Percentiles rank a stretch among this genome's conserved stretches.
phyloP scores from a whole-genome alignment of 192 early-diverging fungal genomes.

The Gamsiella multidivaricata region DNA sequence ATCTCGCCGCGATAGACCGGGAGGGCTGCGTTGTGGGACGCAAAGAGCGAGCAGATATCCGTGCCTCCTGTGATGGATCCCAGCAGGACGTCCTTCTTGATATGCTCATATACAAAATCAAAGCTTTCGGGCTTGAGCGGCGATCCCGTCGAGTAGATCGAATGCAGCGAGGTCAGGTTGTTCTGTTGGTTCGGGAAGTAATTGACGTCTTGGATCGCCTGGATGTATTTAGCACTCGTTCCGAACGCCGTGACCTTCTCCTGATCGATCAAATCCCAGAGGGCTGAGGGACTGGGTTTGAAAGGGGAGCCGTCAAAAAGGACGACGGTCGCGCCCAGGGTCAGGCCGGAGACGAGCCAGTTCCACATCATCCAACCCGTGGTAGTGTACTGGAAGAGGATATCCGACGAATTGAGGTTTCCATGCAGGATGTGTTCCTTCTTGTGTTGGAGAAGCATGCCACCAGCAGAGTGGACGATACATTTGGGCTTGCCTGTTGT shows the following conservation, averaged over 20 bases:
- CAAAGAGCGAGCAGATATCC: conserved; percentile 97
- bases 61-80: conserved; percentile 98
- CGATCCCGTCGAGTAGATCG: conserved; percentile 94
- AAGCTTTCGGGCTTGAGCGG: conserved; percentile 93
- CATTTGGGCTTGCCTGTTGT: conserved; percentile 98
- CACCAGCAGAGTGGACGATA: conserved; percentile 93
- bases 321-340: conserved; percentile 81
- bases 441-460: conserved; percentile 89
- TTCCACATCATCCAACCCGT: conserved; percentile 99
- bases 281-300: conserved; percentile 75
- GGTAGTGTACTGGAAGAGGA: conserved; percentile 90
- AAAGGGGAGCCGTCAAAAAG: conserved; percentile 96
- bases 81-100: conserved; percentile 87
- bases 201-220: conserved; percentile 81
- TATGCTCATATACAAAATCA: conserved; percentile 89
- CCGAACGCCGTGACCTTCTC: conserved; percentile 92
- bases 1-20: conserved; percentile 96
- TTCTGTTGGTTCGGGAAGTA: conserved; percentile 73
- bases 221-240: conserved; percentile 95
- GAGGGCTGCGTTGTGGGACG: conserved; percentile 87
- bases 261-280: conserved; percentile 86
- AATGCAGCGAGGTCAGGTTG: conserved; percentile 70
- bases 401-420: conserved; percentile 76
- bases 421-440: conserved; percentile 96
- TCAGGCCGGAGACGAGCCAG: conserved; percentile 90